These are phyloP conservation scores for Trametes polyzona DNA, from an alignment of 1,284 basidiomycete species.

Conservation along the genomic window DNA sequence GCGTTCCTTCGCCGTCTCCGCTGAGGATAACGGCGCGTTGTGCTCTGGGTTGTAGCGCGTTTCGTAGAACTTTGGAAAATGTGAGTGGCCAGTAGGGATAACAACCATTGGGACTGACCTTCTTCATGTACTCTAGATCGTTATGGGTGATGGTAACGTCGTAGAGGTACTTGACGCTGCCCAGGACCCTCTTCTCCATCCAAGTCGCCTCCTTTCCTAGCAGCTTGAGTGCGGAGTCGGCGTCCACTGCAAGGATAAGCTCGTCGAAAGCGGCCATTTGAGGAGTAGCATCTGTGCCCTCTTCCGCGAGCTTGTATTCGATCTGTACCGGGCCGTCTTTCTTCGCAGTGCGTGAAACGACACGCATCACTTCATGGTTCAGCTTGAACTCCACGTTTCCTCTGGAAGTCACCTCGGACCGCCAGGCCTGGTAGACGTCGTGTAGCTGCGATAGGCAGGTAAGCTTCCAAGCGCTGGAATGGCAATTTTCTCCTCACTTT, in stretches of 20 bases:
- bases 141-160: constrained; percentile 65
- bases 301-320: constrained; percentile 28
- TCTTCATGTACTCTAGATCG: constrained; percentile 58
- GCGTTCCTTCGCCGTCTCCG: constrained; percentile 37
- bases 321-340: constrained; percentile 31
- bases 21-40: constrained; percentile 41
- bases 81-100: no score
- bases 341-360: constrained; percentile 35
- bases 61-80: constrained; percentile 47
- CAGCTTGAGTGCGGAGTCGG: constrained; percentile 60
- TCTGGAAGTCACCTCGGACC: constrained; percentile 43
- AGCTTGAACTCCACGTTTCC: constrained; percentile 48
- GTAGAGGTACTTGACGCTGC: constrained; percentile 59
- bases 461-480: not conserved
- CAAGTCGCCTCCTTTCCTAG: constrained; percentile 58
- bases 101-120: constrained; percentile 36
- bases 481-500: constrained; percentile 31
- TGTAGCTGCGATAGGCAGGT: constrained; percentile 44
- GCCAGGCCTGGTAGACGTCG: constrained; percentile 53
- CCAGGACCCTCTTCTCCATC: constrained; percentile 61
- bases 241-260: constrained; percentile 61
- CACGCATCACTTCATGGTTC: constrained; percentile 45
- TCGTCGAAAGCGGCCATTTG: constrained; percentile 60
- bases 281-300: constrained; percentile 29
- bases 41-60: constrained; percentile 45